phyloP scores from a whole-genome alignment of 2,329 filamentous ascomycete species.

The Alternaria dauci region DNA sequence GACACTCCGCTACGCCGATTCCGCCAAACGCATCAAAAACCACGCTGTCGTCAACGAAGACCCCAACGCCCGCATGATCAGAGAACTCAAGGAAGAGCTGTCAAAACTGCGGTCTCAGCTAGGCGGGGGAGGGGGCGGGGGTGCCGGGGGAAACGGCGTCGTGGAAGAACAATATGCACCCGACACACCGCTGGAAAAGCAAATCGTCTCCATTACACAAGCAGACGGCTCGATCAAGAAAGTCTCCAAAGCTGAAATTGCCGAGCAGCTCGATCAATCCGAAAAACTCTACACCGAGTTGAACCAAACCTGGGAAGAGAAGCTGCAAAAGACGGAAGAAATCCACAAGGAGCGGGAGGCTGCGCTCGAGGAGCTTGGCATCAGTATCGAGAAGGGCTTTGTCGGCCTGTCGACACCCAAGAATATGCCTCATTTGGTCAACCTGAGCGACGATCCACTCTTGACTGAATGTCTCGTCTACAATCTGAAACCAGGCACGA shows the following conservation, averaged over 20 bases:
- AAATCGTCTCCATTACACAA: slow-evolving; percentile 93
- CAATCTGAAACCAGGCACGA: slow-evolving; percentile 94
- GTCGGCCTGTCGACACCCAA: slow-evolving; percentile 95
- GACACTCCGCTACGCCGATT: slow-evolving; percentile 95
- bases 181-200: slow-evolving; percentile 90
- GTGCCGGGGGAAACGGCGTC: slow-evolving; percentile 51
- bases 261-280: slow-evolving; percentile 92
- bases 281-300: slow-evolving; percentile 96
- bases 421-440: slow-evolving; percentile 99
- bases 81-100: slow-evolving; percentile 95
- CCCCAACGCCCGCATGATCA: slow-evolving; percentile 97
- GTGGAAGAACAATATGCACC: slow-evolving; percentile 84
- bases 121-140: slow-evolving; percentile 53
- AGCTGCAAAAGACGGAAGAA: slow-evolving; percentile 90
- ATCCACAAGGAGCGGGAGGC: slow-evolving; percentile 98
- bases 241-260: slow-evolving; percentile 97
- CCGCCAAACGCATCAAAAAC: slow-evolving; percentile 99
- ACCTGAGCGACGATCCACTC: slow-evolving; percentile 81
- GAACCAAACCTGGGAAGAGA: slow-evolving; percentile 99
- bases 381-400: slow-evolving; percentile 98
- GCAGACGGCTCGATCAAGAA: slow-evolving; percentile 88
- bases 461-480: slow-evolving; percentile 96
- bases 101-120: slow-evolving; percentile 87
- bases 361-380: slow-evolving; percentile 93
- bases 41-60: slow-evolving; percentile 99